A percentile compares a stretch with the other conserved stretches of the same genome.
phyloP scores from a whole-genome alignment of 177 flowering plant genomes.

The Vitis hybrid region DNA sequence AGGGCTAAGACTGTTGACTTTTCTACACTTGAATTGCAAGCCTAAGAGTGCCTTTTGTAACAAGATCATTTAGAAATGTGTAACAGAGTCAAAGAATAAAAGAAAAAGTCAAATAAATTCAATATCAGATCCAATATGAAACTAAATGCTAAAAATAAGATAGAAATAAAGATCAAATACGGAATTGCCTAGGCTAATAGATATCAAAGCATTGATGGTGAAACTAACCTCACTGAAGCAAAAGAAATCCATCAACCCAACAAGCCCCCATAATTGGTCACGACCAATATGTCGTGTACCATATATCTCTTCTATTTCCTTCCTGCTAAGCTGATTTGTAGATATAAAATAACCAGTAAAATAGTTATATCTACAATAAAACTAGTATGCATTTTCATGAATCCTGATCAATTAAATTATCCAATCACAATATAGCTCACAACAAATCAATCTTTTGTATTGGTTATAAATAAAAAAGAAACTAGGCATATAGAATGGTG shows the following conservation, averaged over 20 bases:
- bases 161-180: neutral
- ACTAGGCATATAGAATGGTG: too few relatives aligned
- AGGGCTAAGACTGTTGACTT: too few relatives aligned
- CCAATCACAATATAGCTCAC: too few relatives aligned
- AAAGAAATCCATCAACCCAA: slow-evolving; percentile 93
- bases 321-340: slow-evolving; percentile 57
- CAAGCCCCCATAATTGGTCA: slow-evolving; percentile 87
- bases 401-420: too few relatives aligned
- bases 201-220: neutral
- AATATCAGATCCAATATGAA: neutral
- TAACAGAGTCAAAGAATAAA: neutral
- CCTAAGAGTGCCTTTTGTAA: neutral
- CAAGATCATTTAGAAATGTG: neutral
- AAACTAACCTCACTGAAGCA: slow-evolving; percentile 90
- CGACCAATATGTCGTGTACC: slow-evolving; percentile 95
- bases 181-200: neutral
- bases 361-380: too few relatives aligned
- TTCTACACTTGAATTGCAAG: too few relatives aligned
- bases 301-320: slow-evolving; percentile 73
- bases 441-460: too few relatives aligned
- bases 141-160: neutral
- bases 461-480: too few relatives aligned
- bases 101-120: neutral
- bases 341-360: neutral
- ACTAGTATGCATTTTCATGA: too few relatives aligned